Conservation (phyloP, 495 filamentous ascomycete species). For the Letharia columbiana region DNA sequence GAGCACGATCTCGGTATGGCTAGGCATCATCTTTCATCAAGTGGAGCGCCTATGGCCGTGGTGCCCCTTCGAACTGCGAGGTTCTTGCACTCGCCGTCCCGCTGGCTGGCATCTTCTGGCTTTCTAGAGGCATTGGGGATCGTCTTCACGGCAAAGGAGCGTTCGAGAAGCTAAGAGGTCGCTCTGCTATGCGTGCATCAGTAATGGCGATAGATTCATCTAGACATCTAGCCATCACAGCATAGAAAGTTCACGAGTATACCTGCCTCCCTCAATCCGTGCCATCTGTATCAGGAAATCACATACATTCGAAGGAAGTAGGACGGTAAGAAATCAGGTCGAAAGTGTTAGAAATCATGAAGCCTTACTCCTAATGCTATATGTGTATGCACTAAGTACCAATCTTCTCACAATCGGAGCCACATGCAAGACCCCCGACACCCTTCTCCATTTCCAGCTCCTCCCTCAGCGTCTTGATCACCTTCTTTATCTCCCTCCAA, state of each 20-base stretch:
- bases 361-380: not conserved
- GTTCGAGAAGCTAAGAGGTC: not conserved
- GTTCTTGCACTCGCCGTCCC: not conserved
- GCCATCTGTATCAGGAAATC: no score
- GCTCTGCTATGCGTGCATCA: not conserved
- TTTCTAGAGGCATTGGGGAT: not conserved
- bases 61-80: not conserved
- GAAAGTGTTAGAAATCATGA: no score
- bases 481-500: slow-evolving; percentile 37
- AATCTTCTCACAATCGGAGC: not conserved
- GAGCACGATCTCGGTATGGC: not conserved
- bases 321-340: no score
- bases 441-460: slow-evolving; percentile 29
- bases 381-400: not conserved
- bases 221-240: not conserved
- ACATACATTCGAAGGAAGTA: no score
- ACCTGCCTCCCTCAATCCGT: no score
- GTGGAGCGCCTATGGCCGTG: not conserved
- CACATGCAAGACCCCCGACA: not conserved
- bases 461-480: slow-evolving; percentile 33
- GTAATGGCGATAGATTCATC: not conserved
- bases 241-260: not conserved
- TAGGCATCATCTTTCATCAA: not conserved
- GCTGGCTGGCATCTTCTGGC: not conserved
- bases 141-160: not conserved